These are phyloP conservation scores for Hyphodiscus hymeniophilus DNA, from an alignment of 495 filamentous ascomycete species.

Conservation along the genomic window DNA sequence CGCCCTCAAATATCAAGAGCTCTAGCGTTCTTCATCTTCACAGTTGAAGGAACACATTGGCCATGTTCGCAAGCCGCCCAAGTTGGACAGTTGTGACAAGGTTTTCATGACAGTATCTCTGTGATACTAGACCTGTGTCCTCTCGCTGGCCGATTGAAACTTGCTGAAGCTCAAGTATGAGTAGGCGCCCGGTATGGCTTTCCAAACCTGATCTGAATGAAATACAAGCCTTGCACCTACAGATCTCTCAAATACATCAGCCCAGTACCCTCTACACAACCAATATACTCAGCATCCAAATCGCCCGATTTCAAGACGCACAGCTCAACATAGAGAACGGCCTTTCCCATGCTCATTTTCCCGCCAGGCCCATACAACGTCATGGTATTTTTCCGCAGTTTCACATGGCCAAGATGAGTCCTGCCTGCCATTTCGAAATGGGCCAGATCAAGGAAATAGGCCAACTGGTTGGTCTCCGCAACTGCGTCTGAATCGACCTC, in stretches of 20 bases:
- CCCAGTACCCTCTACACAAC: conserved; percentile 26
- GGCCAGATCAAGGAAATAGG: conserved; percentile 26
- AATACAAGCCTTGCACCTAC: no score
- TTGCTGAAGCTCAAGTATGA: no score
- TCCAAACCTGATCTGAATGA: no score
- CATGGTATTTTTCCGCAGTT: conserved; percentile 20
- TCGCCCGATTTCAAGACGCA: conserved; percentile 21
- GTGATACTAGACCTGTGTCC: no score
- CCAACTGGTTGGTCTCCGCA: conserved; percentile 22
- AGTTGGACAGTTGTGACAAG: no score
- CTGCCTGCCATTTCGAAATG: conserved; percentile 23
- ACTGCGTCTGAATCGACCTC: background rate
- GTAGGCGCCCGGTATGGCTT: no score
- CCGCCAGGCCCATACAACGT: conserved; percentile 23
- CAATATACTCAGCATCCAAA: conserved; percentile 28
- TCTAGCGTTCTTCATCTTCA: no score
- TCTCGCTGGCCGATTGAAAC: no score
- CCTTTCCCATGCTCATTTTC: conserved; percentile 10
- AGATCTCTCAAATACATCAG: conserved; percentile 17
- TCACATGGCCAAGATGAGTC: conserved; percentile 22
- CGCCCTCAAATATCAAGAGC: no score
- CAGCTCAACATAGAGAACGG: conserved; percentile 26
- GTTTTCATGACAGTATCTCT: no score
- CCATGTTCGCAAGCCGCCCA: no score
- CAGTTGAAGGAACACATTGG: no score